phyloP scores from a whole-genome alignment of 2,329 filamentous ascomycete species.

The Curvularia sp. region DNA sequence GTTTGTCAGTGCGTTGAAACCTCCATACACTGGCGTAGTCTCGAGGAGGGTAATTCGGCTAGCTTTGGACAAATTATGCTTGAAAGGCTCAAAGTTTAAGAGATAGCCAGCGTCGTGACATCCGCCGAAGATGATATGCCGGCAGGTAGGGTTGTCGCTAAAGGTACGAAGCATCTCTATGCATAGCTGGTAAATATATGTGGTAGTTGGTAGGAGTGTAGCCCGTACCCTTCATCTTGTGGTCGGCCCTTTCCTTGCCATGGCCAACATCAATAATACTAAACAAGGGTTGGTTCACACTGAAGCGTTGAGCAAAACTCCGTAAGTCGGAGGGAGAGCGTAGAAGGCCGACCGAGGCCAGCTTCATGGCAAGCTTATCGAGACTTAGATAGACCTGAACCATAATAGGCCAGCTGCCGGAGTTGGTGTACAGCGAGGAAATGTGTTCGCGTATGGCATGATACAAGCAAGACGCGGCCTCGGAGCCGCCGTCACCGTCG shows the following conservation, averaged over 20 bases:
- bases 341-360: constrained; percentile 53
- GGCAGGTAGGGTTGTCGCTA: constrained; percentile 56
- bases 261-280: constrained; percentile 58
- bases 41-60: constrained; percentile 56
- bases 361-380: constrained; percentile 54
- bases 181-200: constrained; percentile 12
- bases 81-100: constrained; percentile 56
- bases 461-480: constrained; percentile 55
- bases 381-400: constrained; percentile 58
- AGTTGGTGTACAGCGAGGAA: constrained; percentile 50
- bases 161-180: constrained; percentile 57
- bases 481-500: constrained; percentile 54
- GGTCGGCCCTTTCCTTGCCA: constrained; percentile 57
- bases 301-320: constrained; percentile 55
- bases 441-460: constrained; percentile 54
- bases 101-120: constrained; percentile 58
- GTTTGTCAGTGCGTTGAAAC: constrained; percentile 52
- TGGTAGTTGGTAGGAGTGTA: background rate
- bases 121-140: constrained; percentile 58
- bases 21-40: constrained; percentile 52
- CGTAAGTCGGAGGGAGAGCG: constrained; percentile 51
- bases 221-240: constrained; percentile 54
- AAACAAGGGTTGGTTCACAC: constrained; percentile 55
- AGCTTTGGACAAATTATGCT: constrained; percentile 49
- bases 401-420: constrained; percentile 55